phyloP scores from a whole-genome alignment of 164 flowering plant species.

The Macadamia tetraphylla region DNA sequence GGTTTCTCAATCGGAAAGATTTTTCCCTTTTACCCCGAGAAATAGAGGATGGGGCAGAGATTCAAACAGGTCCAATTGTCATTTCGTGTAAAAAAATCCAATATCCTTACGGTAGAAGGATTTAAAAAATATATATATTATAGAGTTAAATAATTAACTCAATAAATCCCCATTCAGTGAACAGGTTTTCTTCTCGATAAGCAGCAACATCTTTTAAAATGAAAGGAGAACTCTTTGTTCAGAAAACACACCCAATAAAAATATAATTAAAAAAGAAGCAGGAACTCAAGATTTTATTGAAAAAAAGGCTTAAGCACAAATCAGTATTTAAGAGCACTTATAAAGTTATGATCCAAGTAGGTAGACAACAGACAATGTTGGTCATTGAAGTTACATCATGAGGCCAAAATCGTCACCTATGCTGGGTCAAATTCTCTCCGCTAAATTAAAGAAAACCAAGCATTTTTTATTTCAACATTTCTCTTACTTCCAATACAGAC shows the following conservation, averaged over 20 bases:
- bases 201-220: neutral
- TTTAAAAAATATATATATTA: neutral
- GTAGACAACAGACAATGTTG: too few relatives aligned
- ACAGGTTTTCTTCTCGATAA: neutral
- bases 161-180: neutral
- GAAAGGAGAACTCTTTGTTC: neutral
- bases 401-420: too few relatives aligned
- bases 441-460: slow-evolving; percentile 6
- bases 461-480: slow-evolving; percentile 20
- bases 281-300: too few relatives aligned
- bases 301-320: neutral
- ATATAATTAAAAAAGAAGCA: neutral
- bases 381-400: too few relatives aligned
- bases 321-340: too few relatives aligned
- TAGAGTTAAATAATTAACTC: too few relatives aligned
- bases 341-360: too few relatives aligned
- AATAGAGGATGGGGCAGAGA: neutral
- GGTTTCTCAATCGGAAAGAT: too few relatives aligned
- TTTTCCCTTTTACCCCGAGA: too few relatives aligned
- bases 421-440: slow-evolving; percentile 15
- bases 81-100: neutral
- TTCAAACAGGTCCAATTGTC: neutral
- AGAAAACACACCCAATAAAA: neutral
- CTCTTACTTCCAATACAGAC: slow-evolving; percentile 1
- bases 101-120: neutral